Conservation (phyloP, 495 filamentous ascomycete species). For the Penicillium argentinense region DNA sequence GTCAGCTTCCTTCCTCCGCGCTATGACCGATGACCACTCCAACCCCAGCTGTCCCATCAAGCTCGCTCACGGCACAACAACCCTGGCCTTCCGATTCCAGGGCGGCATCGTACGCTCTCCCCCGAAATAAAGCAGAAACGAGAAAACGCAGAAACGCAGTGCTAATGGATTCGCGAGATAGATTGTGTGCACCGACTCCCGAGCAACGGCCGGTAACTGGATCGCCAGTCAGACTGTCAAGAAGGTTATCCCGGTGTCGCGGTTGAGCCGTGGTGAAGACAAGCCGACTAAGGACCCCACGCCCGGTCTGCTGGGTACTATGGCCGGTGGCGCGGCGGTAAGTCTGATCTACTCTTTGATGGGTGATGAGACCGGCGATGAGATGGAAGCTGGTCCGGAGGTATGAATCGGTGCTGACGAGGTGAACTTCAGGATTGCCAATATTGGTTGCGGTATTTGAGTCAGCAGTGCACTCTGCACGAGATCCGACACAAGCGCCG, state of each 20-base stretch:
- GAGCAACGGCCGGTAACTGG: constrained; percentile 96
- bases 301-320: constrained; percentile 83
- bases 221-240: constrained; percentile 99
- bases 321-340: constrained; percentile 96
- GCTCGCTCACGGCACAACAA: constrained; percentile 98
- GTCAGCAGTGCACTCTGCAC: constrained; percentile 98
- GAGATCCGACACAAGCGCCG: constrained; percentile 98
- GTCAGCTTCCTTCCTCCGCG: constrained; percentile 90
- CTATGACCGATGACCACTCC: constrained; percentile 93
- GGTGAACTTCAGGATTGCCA: constrained; percentile 74
- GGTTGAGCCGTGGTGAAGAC: constrained; percentile 48
- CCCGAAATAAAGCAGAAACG: neutral
- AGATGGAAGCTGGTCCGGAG: neutral
- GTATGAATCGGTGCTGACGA: constrained; percentile 12
- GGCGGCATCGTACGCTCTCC: constrained; percentile 70
- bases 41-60: constrained; percentile 98
- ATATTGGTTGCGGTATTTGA: constrained; percentile 98
- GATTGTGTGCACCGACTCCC: constrained; percentile 95
- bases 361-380: neutral
- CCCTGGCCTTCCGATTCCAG: constrained; percentile 96
- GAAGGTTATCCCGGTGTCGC: constrained; percentile 79
- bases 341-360: constrained; percentile 29
- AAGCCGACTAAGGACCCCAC: constrained; percentile 72
- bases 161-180: constrained; percentile 8
- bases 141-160: neutral